These are phyloP conservation scores for Onygena corvina DNA, from an alignment of 2,329 filamentous ascomycete species.

Conservation along the genomic window DNA sequence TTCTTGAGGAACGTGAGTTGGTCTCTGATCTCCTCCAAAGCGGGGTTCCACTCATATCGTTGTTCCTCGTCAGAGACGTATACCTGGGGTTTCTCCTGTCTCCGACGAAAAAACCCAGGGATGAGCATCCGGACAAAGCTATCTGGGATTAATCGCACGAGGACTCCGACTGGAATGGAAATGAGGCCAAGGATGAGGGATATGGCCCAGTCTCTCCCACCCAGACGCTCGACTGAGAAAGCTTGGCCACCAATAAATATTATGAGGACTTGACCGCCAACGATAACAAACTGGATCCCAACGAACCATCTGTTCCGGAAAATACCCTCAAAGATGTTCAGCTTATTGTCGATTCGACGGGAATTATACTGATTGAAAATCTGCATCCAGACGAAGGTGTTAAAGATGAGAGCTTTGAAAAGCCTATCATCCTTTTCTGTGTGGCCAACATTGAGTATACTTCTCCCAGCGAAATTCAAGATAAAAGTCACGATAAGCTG, in stretches of 20 bases:
- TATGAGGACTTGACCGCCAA: constrained; percentile 60
- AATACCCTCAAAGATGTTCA: constrained; percentile 37
- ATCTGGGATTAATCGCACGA: constrained; percentile 50
- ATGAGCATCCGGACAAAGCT: constrained; percentile 39
- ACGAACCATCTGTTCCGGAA: constrained; percentile 40
- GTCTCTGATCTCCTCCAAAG: constrained; percentile 50
- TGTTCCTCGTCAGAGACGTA: constrained; percentile 37
- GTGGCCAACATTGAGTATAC: constrained; percentile 44
- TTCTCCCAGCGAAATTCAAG: constrained; percentile 61
- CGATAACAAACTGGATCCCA: constrained; percentile 52
- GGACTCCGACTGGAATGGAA: constrained; percentile 53
- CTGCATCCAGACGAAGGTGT: constrained; percentile 99
- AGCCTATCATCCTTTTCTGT: constrained; percentile 37
- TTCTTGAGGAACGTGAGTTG: constrained; percentile 53
- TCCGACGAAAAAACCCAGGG: constrained; percentile 29
- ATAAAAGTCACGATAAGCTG: constrained; percentile 72
- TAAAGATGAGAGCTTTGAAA: constrained; percentile 78
- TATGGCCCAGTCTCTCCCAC: constrained; percentile 57
- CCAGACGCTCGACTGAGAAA: constrained; percentile 50
- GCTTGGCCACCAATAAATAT: constrained; percentile 57
- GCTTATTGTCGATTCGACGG: constrained; percentile 34
- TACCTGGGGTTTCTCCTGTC: constrained; percentile 31
- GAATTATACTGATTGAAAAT: constrained; percentile 51
- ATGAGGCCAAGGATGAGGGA: constrained; percentile 56
- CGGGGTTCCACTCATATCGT: constrained; percentile 47